Percentiles rank a stretch among this genome's conserved stretches.
Evolutionary conservation across 768 basidiomycete genomes (phyloP).

Genomic region (Leccinellum luteum): DNA sequence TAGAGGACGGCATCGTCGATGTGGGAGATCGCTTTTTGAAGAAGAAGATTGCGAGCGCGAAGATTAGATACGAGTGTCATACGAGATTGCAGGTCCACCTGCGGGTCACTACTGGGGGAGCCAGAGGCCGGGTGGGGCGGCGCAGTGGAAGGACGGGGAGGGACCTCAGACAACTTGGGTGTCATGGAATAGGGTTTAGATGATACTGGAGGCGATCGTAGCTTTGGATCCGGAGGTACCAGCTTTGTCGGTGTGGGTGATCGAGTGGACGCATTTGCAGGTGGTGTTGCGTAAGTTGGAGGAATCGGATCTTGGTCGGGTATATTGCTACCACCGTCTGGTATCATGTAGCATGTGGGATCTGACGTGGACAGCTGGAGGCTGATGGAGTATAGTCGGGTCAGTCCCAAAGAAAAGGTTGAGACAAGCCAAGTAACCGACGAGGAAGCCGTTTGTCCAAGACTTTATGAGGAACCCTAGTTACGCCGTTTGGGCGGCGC

Average conservation of each 20-base stretch:
- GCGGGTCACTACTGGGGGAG: slow-evolving; percentile 11
- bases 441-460: neutral
- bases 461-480: neutral
- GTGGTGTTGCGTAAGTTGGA: slow-evolving; percentile 9
- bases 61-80: slow-evolving; percentile 27
- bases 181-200: slow-evolving; percentile 12
- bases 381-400: neutral
- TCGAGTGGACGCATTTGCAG: slow-evolving; percentile 17
- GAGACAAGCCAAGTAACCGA: slow-evolving; percentile 1
- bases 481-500: neutral
- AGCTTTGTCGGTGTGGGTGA: slow-evolving; percentile 10
- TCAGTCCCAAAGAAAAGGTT: neutral
- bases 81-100: slow-evolving; percentile 11
- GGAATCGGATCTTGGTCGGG: slow-evolving; percentile 7
- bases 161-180: slow-evolving; percentile 9
- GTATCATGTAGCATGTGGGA: slow-evolving; percentile 32
- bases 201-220: slow-evolving; percentile 3
- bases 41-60: slow-evolving; percentile 30
- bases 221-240: slow-evolving; percentile 3
- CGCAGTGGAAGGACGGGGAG: slow-evolving; percentile 27
- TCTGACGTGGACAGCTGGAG: neutral
- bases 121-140: slow-evolving; percentile 23
- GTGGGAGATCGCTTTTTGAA: slow-evolving; percentile 31
- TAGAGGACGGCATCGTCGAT: slow-evolving; percentile 32
- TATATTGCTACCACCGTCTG: slow-evolving; percentile 12